phyloP scores from a whole-genome alignment of 257 asterid genomes.

The Galeopsis tetrahit region DNA sequence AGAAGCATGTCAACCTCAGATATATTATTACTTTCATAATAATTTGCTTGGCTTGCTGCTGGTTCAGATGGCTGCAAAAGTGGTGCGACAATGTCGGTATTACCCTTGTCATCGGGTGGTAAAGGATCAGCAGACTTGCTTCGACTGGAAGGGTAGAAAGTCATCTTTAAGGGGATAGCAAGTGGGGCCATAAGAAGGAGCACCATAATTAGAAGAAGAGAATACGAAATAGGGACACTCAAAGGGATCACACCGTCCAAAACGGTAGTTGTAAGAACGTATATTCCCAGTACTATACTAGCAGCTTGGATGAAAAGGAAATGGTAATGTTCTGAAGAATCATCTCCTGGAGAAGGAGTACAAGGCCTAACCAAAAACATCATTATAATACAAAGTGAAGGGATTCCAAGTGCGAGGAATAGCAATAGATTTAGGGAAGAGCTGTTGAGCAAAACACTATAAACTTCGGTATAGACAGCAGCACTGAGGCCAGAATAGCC shows the following conservation, averaged over 20 bases:
- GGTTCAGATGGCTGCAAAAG: slow-evolving; percentile 48
- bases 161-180: slow-evolving; percentile 71
- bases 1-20: slow-evolving; percentile 65
- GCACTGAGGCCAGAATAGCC: slow-evolving; percentile 75
- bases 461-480: slow-evolving; percentile 70
- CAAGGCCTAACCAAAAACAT: slow-evolving; percentile 70
- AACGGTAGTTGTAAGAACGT: slow-evolving; percentile 58
- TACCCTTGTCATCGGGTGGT: slow-evolving; percentile 22
- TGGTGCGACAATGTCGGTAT: slow-evolving; percentile 44
- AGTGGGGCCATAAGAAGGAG: slow-evolving; percentile 72
- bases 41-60: slow-evolving; percentile 39
- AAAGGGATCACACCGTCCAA: slow-evolving; percentile 44
- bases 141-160: slow-evolving; percentile 52
- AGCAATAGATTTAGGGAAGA: slow-evolving; percentile 60
- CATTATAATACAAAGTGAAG: slow-evolving; percentile 53
- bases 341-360: slow-evolving; percentile 64
- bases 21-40: slow-evolving; percentile 40
- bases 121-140: slow-evolving; percentile 31
- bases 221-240: slow-evolving; percentile 40
- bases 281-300: slow-evolving; percentile 63
- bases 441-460: slow-evolving; percentile 50
- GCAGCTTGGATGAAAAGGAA: slow-evolving; percentile 66
- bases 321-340: slow-evolving; percentile 55
- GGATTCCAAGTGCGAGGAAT: slow-evolving; percentile 63
- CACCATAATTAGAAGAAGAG: slow-evolving; percentile 53